Conservation (phyloP, 2,329 filamentous ascomycete species). For the Beauveria brongniartii region DNA sequence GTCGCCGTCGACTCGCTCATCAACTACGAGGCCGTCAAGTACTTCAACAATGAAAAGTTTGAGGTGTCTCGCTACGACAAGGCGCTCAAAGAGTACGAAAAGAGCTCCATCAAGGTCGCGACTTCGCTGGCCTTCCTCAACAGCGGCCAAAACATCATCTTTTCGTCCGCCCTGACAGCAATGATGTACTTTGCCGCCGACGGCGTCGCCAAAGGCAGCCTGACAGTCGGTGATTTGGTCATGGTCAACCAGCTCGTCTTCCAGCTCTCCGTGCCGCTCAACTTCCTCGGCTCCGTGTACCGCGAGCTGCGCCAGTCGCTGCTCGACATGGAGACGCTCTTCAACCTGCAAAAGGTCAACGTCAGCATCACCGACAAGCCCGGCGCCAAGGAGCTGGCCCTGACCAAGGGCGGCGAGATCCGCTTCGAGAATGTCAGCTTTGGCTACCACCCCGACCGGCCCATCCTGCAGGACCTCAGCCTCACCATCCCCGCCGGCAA, state of each 20-base stretch:
- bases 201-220: conserved; percentile 69
- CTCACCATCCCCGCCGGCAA: conserved; percentile 91
- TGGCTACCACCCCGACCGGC: conserved; percentile 78
- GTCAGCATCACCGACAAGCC: conserved; percentile 73
- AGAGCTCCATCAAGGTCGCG: conserved; percentile 91
- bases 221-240: conserved; percentile 93
- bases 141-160: conserved; percentile 93
- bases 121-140: conserved; percentile 91
- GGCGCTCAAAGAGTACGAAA: conserved; percentile 78
- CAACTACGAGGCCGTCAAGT: conserved; percentile 98
- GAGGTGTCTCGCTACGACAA: conserved; percentile 87
- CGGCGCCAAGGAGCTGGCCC: conserved; percentile 61
- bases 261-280: conserved; percentile 91
- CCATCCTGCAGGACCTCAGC: conserved; percentile 75
- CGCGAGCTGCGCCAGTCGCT: conserved; percentile 90
- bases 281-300: conserved; percentile 97
- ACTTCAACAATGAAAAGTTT: conserved; percentile 98
- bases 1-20: conserved; percentile 94
- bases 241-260: conserved; percentile 99
- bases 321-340: conserved; percentile 96
- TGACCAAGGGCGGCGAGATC: conserved; percentile 78
- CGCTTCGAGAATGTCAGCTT: conserved; percentile 92
- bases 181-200: conserved; percentile 98
- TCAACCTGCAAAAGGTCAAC: conserved; percentile 95
- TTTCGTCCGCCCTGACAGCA: conserved; percentile 81